These are phyloP conservation scores for Parmales sp. DNA, from an alignment of 108 stramenopile genomes.

Conservation along the genomic window DNA sequence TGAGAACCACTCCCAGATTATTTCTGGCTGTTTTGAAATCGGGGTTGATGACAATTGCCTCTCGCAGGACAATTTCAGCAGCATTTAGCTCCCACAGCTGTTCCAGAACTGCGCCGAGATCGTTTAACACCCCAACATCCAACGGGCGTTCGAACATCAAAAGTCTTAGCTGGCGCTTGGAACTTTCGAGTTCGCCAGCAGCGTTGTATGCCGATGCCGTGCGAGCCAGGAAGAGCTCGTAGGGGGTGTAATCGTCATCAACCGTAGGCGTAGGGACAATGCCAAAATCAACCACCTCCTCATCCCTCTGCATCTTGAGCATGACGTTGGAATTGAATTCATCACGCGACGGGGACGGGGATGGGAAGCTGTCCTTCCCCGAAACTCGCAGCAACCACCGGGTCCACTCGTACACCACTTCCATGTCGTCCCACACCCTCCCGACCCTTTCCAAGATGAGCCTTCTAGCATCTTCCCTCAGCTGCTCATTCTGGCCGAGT, in stretches of 20 bases:
- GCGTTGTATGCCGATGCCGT: background rate
- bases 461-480: background rate
- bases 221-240: background rate
- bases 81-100: background rate
- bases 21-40: background rate
- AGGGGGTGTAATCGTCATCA: background rate
- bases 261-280: background rate
- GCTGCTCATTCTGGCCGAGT: slow-evolving; percentile 9
- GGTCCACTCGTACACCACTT: slow-evolving; percentile 18
- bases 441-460: background rate
- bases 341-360: too few species aligned
- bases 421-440: slow-evolving; percentile 16
- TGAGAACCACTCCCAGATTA: background rate
- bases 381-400: background rate
- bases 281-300: background rate
- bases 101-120: slow-evolving; percentile 12
- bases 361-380: background rate
- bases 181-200: background rate
- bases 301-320: background rate
- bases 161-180: background rate
- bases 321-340: background rate
- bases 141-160: background rate
- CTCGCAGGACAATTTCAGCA: background rate
- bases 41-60: background rate
- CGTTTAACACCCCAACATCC: background rate